phyloP scores from a whole-genome alignment of 2,329 filamentous ascomycete species.

The Tolypocladium paradoxum region DNA sequence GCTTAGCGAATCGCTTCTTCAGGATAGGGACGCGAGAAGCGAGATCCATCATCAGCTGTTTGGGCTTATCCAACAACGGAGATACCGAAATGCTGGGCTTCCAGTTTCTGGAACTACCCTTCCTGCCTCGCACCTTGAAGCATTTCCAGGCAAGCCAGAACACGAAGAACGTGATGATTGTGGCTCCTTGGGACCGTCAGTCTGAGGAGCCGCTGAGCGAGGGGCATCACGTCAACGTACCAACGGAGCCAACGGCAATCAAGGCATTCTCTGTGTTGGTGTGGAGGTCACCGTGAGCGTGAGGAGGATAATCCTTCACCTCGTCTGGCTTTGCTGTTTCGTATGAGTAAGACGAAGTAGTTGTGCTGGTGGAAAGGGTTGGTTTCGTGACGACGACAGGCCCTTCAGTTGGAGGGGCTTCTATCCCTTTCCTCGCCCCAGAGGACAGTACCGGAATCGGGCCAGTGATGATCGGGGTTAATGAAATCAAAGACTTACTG shows the following conservation, averaged over 20 bases:
- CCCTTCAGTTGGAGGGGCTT: neutral
- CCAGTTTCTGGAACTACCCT: conserved; percentile 24
- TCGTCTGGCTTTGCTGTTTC: neutral
- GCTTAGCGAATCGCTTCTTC: conserved; percentile 19
- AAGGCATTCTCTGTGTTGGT: conserved; percentile 8
- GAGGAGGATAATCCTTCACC: neutral
- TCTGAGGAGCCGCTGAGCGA: neutral
- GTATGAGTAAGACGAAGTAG: neutral
- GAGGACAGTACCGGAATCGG: conserved; percentile 1
- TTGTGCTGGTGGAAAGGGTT: neutral
- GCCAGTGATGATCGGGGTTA: neutral
- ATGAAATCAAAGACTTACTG: neutral
- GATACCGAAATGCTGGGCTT: conserved; percentile 5
- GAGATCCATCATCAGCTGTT: conserved; percentile 5
- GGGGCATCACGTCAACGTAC: conserved; percentile 3
- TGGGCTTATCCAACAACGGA: conserved; percentile 1
- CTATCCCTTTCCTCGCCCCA: conserved; percentile 2
- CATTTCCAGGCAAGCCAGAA: conserved; percentile 32
- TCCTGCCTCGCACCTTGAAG: conserved; percentile 7
- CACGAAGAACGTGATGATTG: conserved; percentile 33
- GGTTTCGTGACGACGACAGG: neutral
- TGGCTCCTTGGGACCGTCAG: conserved; percentile 20
- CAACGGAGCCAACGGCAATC: conserved; percentile 10
- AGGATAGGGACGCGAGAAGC: conserved; percentile 23
- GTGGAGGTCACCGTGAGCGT: neutral